phyloP scores from a whole-genome alignment of 148 eudicot genomes.

The Salicornia ramosissima region DNA sequence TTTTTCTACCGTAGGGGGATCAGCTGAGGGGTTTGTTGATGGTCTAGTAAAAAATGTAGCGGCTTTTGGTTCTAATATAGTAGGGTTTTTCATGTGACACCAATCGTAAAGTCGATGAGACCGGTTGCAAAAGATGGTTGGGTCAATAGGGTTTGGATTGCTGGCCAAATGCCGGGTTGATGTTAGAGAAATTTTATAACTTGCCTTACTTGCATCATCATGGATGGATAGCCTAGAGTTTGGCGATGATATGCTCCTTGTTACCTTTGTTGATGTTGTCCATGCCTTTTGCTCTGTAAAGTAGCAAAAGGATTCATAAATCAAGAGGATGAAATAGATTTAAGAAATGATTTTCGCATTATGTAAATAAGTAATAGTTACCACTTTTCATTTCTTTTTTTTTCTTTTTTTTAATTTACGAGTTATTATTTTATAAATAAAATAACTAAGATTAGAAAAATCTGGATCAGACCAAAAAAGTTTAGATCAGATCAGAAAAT shows the following conservation, averaged over 20 bases:
- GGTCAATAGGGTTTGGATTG: neutral
- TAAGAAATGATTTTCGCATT: too few species aligned
- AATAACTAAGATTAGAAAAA: too few species aligned
- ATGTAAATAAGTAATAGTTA: too few species aligned
- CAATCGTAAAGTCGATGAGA: conserved; percentile 30
- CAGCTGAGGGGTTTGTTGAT: conserved; percentile 1
- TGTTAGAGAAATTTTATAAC: neutral
- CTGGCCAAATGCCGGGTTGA: conserved; percentile 16
- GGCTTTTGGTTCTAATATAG: conserved; percentile 22
- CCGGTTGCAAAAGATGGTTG: conserved; percentile 29
- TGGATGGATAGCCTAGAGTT: neutral
- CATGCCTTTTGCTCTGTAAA: conserved; percentile 12
- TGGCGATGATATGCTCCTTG: conserved; percentile 11
- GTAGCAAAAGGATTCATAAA: neutral
- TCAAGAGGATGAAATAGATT: neutral
- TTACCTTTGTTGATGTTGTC: conserved; percentile 7
- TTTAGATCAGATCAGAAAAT: too few species aligned
- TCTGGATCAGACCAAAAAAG: too few species aligned
- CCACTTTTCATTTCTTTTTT: too few species aligned
- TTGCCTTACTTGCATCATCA: neutral
- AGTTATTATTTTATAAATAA: too few species aligned
- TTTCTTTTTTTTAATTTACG: too few species aligned
- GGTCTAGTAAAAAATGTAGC: conserved; percentile 27
- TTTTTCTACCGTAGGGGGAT: conserved; percentile 23
- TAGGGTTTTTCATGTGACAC: conserved; percentile 31